phyloP scores from a whole-genome alignment of 164 flowering plant genomes.

The Brasenia schreberi region DNA sequence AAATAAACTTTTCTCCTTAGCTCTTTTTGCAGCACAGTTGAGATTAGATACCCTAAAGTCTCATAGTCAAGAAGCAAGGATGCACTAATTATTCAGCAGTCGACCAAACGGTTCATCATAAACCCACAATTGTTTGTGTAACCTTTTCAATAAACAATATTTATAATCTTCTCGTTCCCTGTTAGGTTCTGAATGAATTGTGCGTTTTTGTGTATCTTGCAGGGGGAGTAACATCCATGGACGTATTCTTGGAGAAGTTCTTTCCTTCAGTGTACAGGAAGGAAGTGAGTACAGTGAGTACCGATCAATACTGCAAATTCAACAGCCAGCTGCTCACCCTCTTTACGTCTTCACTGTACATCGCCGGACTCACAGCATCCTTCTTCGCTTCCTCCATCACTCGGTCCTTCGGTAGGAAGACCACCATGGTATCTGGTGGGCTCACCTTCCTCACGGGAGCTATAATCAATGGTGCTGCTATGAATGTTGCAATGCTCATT shows the following conservation, averaged over 20 bases:
- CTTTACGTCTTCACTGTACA: conserved; percentile 59
- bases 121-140: too few species aligned
- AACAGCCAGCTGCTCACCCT: conserved; percentile 45
- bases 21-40: too few species aligned
- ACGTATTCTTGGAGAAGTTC: conserved; percentile 43
- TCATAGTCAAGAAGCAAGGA: too few species aligned
- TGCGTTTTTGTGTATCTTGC: conserved; percentile 2
- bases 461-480: conserved; percentile 42
- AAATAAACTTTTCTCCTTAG: too few species aligned
- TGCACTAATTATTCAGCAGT: too few species aligned
- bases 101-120: too few species aligned
- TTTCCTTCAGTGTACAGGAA: conserved; percentile 47
- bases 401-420: conserved; percentile 37
- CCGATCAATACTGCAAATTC: conserved; percentile 54
- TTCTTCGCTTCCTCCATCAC: conserved; percentile 40
- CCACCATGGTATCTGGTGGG: conserved; percentile 43
- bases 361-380: conserved; percentile 44
- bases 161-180: too few species aligned
- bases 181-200: not conserved
- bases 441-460: conserved; percentile 44
- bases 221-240: conserved; percentile 89
- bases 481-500: conserved; percentile 39
- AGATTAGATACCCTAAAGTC: too few species aligned
- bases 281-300: conserved; percentile 25
- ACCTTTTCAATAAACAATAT: too few species aligned